Percentiles rank a stretch among this genome's conserved stretches.
Evolutionary conservation across 495 filamentous ascomycete genomes (phyloP).

Genomic region (Tuber borchii): DNA sequence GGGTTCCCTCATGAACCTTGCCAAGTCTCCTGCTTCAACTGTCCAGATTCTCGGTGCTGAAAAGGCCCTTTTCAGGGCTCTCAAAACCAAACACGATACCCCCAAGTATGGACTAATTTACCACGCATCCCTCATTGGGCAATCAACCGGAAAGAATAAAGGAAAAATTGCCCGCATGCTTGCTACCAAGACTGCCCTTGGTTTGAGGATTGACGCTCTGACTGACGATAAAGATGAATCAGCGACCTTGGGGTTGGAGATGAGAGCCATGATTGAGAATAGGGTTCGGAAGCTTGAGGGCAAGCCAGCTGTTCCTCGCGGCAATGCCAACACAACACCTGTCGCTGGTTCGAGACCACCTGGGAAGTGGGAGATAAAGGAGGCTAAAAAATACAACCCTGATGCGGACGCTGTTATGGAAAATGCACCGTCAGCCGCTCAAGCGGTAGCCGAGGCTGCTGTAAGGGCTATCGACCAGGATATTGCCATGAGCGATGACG

Average conservation of each 20-base stretch:
- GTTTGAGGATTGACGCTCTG: conserved; percentile 86
- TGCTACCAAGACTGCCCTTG: conserved; percentile 83
- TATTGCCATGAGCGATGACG: conserved; percentile 50
- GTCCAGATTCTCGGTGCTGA: conserved; percentile 97
- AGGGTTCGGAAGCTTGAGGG: conserved; percentile 80
- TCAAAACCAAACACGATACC: conserved; percentile 99
- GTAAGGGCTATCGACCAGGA: conserved; percentile 52
- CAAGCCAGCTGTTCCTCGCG: conserved; percentile 73
- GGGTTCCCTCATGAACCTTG: conserved; percentile 88
- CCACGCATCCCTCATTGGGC: conserved; percentile 91
- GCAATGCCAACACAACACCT: conserved; percentile 60
- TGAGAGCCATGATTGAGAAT: conserved; percentile 74
- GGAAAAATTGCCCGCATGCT: conserved; percentile 97
- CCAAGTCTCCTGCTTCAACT: conserved; percentile 92
- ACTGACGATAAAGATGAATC: conserved; percentile 86
- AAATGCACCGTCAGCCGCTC: conserved; percentile 57
- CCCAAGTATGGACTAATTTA: conserved; percentile 99
- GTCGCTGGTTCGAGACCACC: conserved; percentile 46
- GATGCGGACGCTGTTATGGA: conserved; percentile 81
- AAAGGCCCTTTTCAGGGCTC: conserved; percentile 94
- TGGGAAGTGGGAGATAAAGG: conserved; percentile 84
- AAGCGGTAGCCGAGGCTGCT: conserved; percentile 41
- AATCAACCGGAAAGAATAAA: conserved; percentile 96
- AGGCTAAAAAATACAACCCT: conserved; percentile 89
- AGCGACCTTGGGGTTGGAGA: conserved; percentile 63